Conservation (phyloP, 2,329 filamentous ascomycete genomes). For the Trichoderma sp. region DNA sequence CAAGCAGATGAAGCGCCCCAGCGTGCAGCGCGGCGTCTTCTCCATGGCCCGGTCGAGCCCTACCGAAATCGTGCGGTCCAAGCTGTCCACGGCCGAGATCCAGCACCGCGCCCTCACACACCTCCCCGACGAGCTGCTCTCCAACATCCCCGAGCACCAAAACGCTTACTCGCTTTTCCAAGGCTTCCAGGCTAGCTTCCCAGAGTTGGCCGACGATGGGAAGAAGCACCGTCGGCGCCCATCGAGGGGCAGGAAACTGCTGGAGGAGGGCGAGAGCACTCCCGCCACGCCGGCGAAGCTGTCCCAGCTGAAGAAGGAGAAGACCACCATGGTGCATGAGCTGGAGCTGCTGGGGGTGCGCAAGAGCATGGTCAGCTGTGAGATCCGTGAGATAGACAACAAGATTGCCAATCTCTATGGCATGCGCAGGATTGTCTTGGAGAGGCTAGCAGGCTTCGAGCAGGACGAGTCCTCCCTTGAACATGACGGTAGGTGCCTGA, state of each 20-base stretch:
- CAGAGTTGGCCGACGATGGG: conserved; percentile 67
- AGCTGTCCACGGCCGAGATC: conserved; percentile 87
- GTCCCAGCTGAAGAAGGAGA: conserved; percentile 75
- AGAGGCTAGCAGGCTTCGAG: conserved; percentile 81
- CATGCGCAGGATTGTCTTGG: conserved; percentile 90
- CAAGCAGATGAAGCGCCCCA: conserved; percentile 81
- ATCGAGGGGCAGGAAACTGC: conserved; percentile 74
- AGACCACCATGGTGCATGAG: conserved; percentile 75
- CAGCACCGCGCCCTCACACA: conserved; percentile 89
- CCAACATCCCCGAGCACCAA: conserved; percentile 82
- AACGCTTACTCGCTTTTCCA: conserved; percentile 93
- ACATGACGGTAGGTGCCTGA: conserved; percentile 69
- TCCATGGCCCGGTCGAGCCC: conserved; percentile 87
- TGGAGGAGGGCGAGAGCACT: conserved; percentile 62
- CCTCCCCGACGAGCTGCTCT: conserved; percentile 85
- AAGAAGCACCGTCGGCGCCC: conserved; percentile 71
- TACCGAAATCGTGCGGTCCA: conserved; percentile 90
- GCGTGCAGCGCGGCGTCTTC: conserved; percentile 86
- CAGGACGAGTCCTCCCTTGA: conserved; percentile 89
- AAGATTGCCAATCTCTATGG: conserved; percentile 91
- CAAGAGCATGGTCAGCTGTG: conserved; percentile 96
- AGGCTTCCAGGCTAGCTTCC: conserved; percentile 89
- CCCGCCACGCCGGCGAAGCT: conserved; percentile 65
- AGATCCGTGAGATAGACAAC: conserved; percentile 94
- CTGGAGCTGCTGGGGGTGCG: conserved; percentile 88